phyloP scores from a whole-genome alignment of 2,329 filamentous ascomycete species.

The Fusarium marasasianum region DNA sequence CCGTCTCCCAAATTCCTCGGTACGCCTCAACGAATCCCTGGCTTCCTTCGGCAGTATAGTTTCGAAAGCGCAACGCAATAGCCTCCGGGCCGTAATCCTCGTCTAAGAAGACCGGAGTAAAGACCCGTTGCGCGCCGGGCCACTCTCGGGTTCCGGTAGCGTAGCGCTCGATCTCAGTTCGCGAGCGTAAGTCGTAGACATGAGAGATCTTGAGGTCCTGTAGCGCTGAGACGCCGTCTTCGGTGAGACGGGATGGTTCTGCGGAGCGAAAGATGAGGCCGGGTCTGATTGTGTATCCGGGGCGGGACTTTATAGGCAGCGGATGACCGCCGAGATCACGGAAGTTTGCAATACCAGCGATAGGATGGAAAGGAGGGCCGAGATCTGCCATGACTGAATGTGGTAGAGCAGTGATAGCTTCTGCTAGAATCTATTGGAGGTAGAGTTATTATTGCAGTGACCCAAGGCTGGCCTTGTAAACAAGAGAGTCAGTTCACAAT shows the following conservation, averaged over 20 bases:
- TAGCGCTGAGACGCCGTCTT: constrained; percentile 62
- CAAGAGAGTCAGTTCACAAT: not conserved
- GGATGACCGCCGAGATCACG: constrained; percentile 72
- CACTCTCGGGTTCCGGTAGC: constrained; percentile 44
- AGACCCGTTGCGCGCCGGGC: constrained; percentile 60
- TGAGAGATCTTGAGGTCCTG: constrained; percentile 66
- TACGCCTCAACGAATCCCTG: constrained; percentile 73
- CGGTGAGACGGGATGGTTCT: constrained; percentile 68
- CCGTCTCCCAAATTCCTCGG: constrained; percentile 65
- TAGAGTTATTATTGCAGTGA: not conserved
- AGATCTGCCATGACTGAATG: constrained; percentile 33
- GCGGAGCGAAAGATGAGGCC: constrained; percentile 74
- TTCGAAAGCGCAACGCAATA: constrained; percentile 66
- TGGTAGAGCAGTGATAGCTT: not conserved
- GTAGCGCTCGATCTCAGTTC: constrained; percentile 63
- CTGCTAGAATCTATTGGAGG: not conserved
- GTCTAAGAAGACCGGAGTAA: constrained; percentile 72
- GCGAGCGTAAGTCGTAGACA: constrained; percentile 75
- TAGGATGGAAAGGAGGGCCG: constrained; percentile 57
- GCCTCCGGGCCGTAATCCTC: constrained; percentile 70
- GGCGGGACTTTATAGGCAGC: constrained; percentile 57
- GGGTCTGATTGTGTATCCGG: constrained; percentile 63
- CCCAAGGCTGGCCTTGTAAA: not conserved
- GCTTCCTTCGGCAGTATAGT: constrained; percentile 65
- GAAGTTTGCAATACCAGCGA: constrained; percentile 73